Evolutionary conservation across 2,329 filamentous ascomycete genomes (phyloP), one percentile per base, ranked within the genome.

Genomic region (Pseudogymnoascus sp.): DNA sequence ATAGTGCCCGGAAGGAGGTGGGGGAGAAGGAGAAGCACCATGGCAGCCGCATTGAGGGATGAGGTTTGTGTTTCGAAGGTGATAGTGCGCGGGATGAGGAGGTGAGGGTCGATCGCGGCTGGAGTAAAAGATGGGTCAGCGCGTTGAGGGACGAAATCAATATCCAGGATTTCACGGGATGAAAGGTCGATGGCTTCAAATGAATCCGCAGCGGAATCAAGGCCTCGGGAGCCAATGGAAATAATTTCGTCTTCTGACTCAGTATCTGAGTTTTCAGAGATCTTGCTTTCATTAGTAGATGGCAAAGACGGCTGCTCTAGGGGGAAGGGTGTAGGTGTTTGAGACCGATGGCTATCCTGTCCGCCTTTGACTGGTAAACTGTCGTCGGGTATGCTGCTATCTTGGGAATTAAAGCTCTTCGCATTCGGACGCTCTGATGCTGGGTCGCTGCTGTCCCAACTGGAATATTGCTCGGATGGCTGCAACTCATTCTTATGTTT

Each of bases 91-190:
- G 77, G 74, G 6, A 87, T 73, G 7, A 86, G 75, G 0, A 77
- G 74, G 61, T 83, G 82, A 0, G 85, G 84, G 56, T 86, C 77
- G 1, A 87, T 77, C 0, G 84, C 81, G 0, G 76, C 70, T 64
- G 83, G 78, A 0, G 84, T 80, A 63, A 84, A 86, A 0, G 77
- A 72, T 1, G 82, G 81, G 64, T 87, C 85, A 19, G 81, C 75
- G 0, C 77, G 74, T 83, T 84, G 86, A 0, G 81, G 81, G 5
- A 86, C 75, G 65, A 82, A 87, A 69, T 87, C 85, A 0, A 76
- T 79, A 50, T 86, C 83, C 13, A 82, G 78, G 5, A 84, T 76
- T 26, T 72, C 69, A 1, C 69, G 70, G 59, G 71, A 67, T 44
- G 61, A 53, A 16, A 33, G 21, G 5, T 62, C 61, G 24, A 47